Evolutionary conservation across 2,329 filamentous ascomycete species (phyloP), one percentile per base, ranked within the genome.

Genomic region (Mariannaea elegans): DNA sequence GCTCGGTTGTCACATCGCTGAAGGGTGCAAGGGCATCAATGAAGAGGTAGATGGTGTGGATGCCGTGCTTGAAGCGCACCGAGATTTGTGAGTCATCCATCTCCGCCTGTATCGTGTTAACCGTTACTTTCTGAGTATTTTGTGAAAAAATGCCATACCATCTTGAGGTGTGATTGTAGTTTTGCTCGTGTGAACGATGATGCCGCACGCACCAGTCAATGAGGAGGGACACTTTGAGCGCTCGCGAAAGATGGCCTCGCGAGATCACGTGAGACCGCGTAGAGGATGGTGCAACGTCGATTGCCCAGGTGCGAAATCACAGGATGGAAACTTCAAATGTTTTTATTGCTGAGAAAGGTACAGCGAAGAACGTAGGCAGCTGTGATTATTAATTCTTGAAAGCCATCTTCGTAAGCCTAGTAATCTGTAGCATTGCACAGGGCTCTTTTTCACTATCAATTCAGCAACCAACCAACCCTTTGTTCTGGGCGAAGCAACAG

Each of bases 1-100:
- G 83, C 18, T 87, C 82, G 16, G 79, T 67, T 56, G 87, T 87
- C 59, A 91, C 78, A 1, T 80, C 75, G 14, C 80, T 76, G 69
- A 92, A 86, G 10, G 86, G 75, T 36, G 83, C 82, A 13, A 83
- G 77, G 5, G 87, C 78, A 36, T 87, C 82, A 44, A 90, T 82
- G 62, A 90, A 88, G 58, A 93, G 80, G 68, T 91, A 86, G 64
- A 93, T 81, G 4, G 90, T 93, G 68, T 88, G 85, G 58, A 87
- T 86, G 71, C 90, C 87, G 73, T 90, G 84, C 75, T 92, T 93
- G 78, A 94, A 87, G 60, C 88, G 84, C 55, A 94, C 78, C 9
- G 90, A 91, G 68, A 86, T 81, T 65, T 84, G 79, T n/a, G 81
- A 77, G 42, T 86, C 81, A 60, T 78, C 76, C 18, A 78, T 65